Conservation (phyloP, 75 land plant species). For the Cunninghamia lanceolata region DNA sequence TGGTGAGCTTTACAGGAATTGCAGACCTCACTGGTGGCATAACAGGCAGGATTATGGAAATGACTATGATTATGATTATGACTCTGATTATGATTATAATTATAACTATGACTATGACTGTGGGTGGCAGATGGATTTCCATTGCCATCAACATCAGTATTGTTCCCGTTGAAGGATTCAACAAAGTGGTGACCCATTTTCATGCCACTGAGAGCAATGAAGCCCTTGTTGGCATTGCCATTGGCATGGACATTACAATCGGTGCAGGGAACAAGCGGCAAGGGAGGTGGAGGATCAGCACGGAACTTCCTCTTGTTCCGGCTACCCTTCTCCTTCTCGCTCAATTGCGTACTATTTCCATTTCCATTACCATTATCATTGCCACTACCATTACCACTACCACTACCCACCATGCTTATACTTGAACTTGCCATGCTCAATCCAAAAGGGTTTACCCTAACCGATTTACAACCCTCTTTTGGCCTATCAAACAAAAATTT, state of each 20-base stretch:
- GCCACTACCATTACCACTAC: neutral
- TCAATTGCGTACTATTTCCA: neutral
- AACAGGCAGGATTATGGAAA: neutral
- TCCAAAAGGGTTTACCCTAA: neutral
- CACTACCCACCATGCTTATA: constrained; percentile 4
- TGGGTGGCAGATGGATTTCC: neutral
- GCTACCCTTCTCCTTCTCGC: constrained; percentile 49
- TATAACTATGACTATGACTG: neutral
- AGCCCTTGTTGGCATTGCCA: neutral
- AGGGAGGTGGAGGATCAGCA: constrained; percentile 50
- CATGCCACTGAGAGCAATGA: neutral
- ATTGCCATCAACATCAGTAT: neutral
- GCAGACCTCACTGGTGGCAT: constrained; percentile 14
- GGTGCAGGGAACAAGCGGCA: constrained; percentile 19
- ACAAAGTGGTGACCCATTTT: neutral
- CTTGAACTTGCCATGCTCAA: constrained; percentile 5
- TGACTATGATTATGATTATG: neutral
- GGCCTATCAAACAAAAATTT: neutral
- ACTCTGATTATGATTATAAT: neutral
- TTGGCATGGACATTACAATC: constrained; percentile 24
- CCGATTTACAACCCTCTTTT: neutral
- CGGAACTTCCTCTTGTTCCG: constrained; percentile 82
- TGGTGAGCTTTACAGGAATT: constrained; percentile 32
- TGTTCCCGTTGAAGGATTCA: neutral
- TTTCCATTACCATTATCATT: neutral